Evolutionary conservation across 345 rosid species (phyloP).

Genomic region (Geranium rotundifolium): DNA sequence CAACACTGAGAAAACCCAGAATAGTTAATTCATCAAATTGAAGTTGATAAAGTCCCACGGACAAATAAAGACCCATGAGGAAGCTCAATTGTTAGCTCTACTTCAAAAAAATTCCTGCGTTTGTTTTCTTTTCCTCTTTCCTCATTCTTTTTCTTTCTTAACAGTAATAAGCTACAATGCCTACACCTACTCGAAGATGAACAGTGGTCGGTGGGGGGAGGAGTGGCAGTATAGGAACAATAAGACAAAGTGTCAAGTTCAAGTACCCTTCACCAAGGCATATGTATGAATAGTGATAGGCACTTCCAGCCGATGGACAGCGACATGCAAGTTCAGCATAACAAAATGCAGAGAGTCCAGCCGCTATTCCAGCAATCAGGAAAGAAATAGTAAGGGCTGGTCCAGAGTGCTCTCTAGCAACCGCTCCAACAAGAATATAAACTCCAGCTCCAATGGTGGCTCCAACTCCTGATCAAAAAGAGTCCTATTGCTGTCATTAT

Average conservation of each 20-base stretch:
- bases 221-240: background rate
- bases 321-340: constrained; percentile 94
- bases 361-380: constrained; percentile 85
- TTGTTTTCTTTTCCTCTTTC: no score
- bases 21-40: background rate
- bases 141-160: background rate
- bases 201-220: no score
- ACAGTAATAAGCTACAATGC: background rate
- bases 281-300: constrained; percentile 90
- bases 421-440: constrained; percentile 89
- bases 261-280: constrained; percentile 90
- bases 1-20: constrained; percentile 36
- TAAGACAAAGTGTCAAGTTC: background rate
- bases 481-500: background rate
- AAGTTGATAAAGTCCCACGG: background rate
- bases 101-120: background rate
- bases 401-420: constrained; percentile 96
- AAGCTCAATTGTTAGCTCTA: background rate
- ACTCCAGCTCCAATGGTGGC: constrained; percentile 98
- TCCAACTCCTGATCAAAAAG: constrained; percentile 62
- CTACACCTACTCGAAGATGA: no score
- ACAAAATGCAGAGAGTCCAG: constrained; percentile 91
- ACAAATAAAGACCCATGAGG: background rate
- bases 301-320: constrained; percentile 99
- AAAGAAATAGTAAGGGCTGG: constrained; percentile 89